Evolutionary conservation across 2,329 filamentous ascomycete genomes (phyloP).

Genomic region (Trichocomaceae sp.): DNA sequence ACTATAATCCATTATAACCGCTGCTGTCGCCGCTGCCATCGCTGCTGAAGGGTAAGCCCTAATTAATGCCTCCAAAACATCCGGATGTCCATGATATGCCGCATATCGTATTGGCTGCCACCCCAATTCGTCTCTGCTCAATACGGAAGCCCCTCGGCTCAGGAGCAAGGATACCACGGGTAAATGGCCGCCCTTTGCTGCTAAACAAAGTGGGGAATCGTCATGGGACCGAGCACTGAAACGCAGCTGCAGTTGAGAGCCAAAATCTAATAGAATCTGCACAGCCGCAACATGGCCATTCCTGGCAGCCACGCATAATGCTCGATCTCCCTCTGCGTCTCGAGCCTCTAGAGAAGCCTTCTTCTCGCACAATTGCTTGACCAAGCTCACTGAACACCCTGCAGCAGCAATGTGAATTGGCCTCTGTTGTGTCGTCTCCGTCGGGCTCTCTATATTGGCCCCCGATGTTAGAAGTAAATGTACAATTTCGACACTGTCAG

Average conservation of each 20-base stretch:
- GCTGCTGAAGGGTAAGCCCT: constrained; percentile 16
- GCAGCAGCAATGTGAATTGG: constrained; percentile 31
- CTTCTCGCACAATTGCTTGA: constrained; percentile 28
- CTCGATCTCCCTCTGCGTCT: constrained; percentile 28
- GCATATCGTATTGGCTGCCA: constrained; percentile 36
- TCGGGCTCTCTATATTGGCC: constrained; percentile 30
- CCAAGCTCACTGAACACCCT: constrained; percentile 23
- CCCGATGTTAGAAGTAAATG: constrained; percentile 28
- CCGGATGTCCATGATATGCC: constrained; percentile 31
- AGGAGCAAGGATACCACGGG: constrained; percentile 28
- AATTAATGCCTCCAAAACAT: constrained; percentile 30
- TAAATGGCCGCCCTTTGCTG: constrained; percentile 30
- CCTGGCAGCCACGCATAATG: constrained; percentile 28
- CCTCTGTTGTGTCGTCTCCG: constrained; percentile 21
- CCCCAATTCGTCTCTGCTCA: constrained; percentile 30
- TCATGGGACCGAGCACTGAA: constrained; percentile 23
- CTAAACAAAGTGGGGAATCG: constrained; percentile 35
- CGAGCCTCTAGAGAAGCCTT: constrained; percentile 28
- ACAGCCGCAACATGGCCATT: constrained; percentile 30
- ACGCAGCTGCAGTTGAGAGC: constrained; percentile 24
- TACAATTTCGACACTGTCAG: constrained; percentile 25
- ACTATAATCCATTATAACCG: constrained; percentile 5
- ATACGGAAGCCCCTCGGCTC: constrained; percentile 27
- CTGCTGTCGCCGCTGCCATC: constrained; percentile 14
- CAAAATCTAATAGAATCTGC: constrained; percentile 27